These are phyloP conservation scores for Teunomyces kruisii DNA, from an alignment of 805 yeast species.

Conservation along the genomic window DNA sequence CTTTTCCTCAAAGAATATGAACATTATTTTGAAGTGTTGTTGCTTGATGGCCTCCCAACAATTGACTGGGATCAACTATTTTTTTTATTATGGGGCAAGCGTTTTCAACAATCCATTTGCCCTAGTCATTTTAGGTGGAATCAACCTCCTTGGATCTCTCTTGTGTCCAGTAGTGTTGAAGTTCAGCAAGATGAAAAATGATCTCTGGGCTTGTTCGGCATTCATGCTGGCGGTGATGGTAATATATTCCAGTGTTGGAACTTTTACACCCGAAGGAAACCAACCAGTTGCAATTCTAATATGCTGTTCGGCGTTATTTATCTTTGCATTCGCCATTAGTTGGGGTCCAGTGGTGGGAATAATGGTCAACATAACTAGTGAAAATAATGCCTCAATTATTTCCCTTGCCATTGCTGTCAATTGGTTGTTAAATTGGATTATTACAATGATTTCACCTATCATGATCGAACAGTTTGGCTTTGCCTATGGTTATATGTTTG, in stretches of 20 bases:
- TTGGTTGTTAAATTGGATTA: slow-evolving; percentile 23
- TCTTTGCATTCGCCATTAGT: slow-evolving; percentile 21
- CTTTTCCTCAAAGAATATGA: neutral
- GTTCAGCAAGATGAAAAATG: slow-evolving; percentile 8
- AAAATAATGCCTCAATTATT: slow-evolving; percentile 19
- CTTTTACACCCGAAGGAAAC: neutral
- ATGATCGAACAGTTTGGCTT: slow-evolving; percentile 18
- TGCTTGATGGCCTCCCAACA: slow-evolving; percentile 32
- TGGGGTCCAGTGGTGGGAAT: slow-evolving; percentile 37
- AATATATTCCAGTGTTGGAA: slow-evolving; percentile 14
- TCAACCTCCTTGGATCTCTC: slow-evolving; percentile 22
- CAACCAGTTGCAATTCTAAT: slow-evolving; percentile 12
- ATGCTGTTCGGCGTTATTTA: slow-evolving; percentile 16
- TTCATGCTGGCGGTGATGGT: slow-evolving; percentile 16
- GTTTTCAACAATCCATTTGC: slow-evolving; percentile 20
- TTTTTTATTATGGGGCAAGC: slow-evolving; percentile 29
- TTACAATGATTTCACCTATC: slow-evolving; percentile 22
- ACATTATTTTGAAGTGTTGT: slow-evolving; percentile 15
- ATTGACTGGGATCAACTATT: slow-evolving; percentile 33
- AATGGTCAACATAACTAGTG: slow-evolving; percentile 20
- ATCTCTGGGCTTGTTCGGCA: slow-evolving; percentile 13
- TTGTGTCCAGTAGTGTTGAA: slow-evolving; percentile 16
- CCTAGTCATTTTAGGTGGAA: slow-evolving; percentile 14
- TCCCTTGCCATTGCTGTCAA: slow-evolving; percentile 18
- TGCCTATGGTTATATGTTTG: slow-evolving; percentile 19